Base-by-base conservation (phyloP, 2,329 filamentous ascomycete species). In the Geosmithia flava region DNA sequence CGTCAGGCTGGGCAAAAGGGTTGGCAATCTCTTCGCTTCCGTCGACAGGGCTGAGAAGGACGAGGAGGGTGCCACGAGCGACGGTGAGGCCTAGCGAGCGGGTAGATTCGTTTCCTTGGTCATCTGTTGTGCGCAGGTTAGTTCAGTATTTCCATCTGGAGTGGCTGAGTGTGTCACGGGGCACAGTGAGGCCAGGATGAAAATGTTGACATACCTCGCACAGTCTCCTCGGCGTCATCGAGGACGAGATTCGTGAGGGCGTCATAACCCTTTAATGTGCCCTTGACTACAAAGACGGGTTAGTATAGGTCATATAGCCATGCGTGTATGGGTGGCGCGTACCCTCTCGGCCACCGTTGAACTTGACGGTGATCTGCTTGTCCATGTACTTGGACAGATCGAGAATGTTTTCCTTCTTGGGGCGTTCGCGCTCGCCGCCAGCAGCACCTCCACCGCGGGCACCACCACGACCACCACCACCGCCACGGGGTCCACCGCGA, bases 371-470 rank as follows among this genome's bases (percentile, higher is more conserved):
- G 56, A 98, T 88, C 62, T 85, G 78, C 78, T 96, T 95, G 67
- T 98, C 89, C 85, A 95, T 89, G 68, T 97, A 98, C 71, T 95
- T 95, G 62, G 76, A 81, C 59, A 98, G 68, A 62, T 98, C 91
- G 48, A 98, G 79, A 59, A 98, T 98, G 65, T 96, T 97, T 69
- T 98, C 93, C 75, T 97, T 97, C 80, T 95, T 96, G 52, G 89
- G 87, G 58, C 83, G 80, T 68, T 94, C 87, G 56, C 76, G 69
- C 52, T 77, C 64, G 45, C 66, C 67, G 37, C 54, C 60, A 46
- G 56, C 62, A n/a, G 59, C 60, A 39, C 61, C 64, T 47, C 60
- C 66, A 50, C 63, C 59, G 37, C 64, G 69, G 49, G 70, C 76
- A 52, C 68, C 62, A 47, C 67, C 62, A 52, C 70, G 68, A 53